phyloP scores from a whole-genome alignment of 805 yeast genomes.

The Helenozyma rhizophorensis region DNA sequence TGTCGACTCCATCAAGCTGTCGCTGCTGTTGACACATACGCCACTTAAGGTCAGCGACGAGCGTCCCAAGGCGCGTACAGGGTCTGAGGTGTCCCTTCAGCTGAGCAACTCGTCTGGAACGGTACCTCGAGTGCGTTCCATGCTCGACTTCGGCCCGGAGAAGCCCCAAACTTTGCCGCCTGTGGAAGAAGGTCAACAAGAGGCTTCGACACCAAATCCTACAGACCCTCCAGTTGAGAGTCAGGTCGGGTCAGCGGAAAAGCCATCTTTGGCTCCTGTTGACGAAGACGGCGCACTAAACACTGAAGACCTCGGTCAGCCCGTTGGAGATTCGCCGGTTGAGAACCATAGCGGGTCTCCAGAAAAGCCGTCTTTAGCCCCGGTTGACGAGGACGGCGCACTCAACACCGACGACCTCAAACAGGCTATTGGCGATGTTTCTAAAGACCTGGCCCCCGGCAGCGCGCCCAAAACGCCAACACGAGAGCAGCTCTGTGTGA shows the following conservation, averaged over 20 bases:
- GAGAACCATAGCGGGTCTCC: slow-evolving; percentile 2
- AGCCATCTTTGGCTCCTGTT: slow-evolving; percentile 2
- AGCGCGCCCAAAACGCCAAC: no score
- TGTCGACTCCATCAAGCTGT: slow-evolving; percentile 20
- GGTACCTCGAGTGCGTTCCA: slow-evolving; percentile 21
- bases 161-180: no score
- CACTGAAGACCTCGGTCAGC: no score
- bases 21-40: slow-evolving; percentile 20
- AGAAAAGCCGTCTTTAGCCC: neutral
- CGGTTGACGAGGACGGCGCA: no score
- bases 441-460: no score
- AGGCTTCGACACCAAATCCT: slow-evolving; percentile 1
- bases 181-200: no score
- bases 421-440: no score
- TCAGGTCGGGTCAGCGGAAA: no score
- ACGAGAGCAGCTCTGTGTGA: no score
- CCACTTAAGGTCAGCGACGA: slow-evolving; percentile 18
- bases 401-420: no score
- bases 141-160: slow-evolving; percentile 27
- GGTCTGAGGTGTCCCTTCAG: slow-evolving; percentile 9
- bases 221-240: no score
- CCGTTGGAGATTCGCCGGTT: no score
- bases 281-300: slow-evolving; percentile 5
- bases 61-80: slow-evolving; percentile 5
- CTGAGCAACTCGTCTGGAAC: slow-evolving; percentile 9